A percentile compares a stretch with the other conserved stretches of the same genome.
Conservation (phyloP, 2,329 filamentous ascomycete genomes). For the Penicillium sp. region DNA sequence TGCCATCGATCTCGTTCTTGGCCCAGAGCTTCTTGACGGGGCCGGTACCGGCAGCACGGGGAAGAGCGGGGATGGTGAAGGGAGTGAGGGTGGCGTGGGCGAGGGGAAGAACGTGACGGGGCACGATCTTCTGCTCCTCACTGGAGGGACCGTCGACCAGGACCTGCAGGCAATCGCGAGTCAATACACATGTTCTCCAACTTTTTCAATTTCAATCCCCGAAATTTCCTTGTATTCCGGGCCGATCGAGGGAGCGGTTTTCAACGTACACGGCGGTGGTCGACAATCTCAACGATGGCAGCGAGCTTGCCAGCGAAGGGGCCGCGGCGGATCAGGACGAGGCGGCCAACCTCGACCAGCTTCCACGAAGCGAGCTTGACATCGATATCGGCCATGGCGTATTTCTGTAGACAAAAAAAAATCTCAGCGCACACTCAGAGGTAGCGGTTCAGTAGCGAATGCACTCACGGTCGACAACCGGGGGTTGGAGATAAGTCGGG, state of each 20-base stretch:
- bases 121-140: conserved; percentile 73
- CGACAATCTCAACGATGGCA: conserved; percentile 97
- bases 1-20: conserved; percentile 83
- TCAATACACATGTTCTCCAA: conserved; percentile 19
- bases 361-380: conserved; percentile 85
- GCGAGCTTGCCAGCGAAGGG: conserved; percentile 83
- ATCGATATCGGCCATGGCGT: conserved; percentile 78
- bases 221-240: not conserved
- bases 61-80: conserved; percentile 81
- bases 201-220: not conserved
- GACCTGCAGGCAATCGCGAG: conserved; percentile 59
- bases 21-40: conserved; percentile 87
- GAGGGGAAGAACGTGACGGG: conserved; percentile 83
- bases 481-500: conserved; percentile 31
- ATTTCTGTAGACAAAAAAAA: conserved; percentile 48
- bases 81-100: conserved; percentile 83
- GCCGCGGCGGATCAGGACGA: conserved; percentile 86
- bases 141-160: conserved; percentile 92
- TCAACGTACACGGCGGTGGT: conserved; percentile 97
- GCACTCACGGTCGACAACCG: conserved; percentile 44
- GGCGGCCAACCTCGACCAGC: conserved; percentile 96
- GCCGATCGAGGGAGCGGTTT: conserved; percentile 3
- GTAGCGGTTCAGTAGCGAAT: conserved; percentile 9
- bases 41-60: conserved; percentile 78
- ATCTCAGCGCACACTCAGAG: conserved; percentile 26